phyloP scores from a whole-genome alignment of 441 rosid genomes.

The Sinapis alba region DNA sequence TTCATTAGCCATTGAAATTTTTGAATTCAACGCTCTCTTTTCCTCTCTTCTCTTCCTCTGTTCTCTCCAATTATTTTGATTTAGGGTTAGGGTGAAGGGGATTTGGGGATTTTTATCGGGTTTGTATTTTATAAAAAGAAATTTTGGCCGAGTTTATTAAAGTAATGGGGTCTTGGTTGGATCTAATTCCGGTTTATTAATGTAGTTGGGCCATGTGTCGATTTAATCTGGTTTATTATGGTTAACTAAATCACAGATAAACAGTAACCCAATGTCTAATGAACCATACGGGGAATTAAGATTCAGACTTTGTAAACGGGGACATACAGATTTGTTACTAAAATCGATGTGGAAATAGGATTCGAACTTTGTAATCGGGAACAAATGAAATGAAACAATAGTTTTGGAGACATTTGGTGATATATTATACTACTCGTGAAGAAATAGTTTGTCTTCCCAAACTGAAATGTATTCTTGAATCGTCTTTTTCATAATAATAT shows the following conservation, averaged over 20 bases:
- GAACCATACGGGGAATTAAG: neutral
- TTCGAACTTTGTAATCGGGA: neutral
- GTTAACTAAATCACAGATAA: neutral
- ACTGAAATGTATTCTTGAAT: neutral
- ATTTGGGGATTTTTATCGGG: too few species aligned
- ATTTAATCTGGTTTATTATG: neutral
- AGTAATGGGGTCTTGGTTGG: neutral
- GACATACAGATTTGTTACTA: neutral
- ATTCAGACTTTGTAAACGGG: neutral
- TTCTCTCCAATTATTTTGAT: neutral
- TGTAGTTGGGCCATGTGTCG: neutral
- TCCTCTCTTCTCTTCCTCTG: neutral
- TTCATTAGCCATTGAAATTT: neutral
- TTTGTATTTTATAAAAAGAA: too few species aligned
- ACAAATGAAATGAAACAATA: too few species aligned
- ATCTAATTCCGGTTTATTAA: neutral
- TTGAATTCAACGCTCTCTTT: too few species aligned
- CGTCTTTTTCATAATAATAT: neutral
- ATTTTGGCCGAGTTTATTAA: too few species aligned
- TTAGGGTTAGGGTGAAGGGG: neutral
- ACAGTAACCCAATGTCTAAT: neutral
- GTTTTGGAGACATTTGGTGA: too few species aligned
- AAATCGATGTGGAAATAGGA: neutral
- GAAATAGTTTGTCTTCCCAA: too few species aligned
- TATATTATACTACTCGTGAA: too few species aligned